A percentile compares a stretch with the other conserved stretches of the same genome.
Conservation (phyloP, 495 filamentous ascomycete species). For the Collariella sp. region DNA sequence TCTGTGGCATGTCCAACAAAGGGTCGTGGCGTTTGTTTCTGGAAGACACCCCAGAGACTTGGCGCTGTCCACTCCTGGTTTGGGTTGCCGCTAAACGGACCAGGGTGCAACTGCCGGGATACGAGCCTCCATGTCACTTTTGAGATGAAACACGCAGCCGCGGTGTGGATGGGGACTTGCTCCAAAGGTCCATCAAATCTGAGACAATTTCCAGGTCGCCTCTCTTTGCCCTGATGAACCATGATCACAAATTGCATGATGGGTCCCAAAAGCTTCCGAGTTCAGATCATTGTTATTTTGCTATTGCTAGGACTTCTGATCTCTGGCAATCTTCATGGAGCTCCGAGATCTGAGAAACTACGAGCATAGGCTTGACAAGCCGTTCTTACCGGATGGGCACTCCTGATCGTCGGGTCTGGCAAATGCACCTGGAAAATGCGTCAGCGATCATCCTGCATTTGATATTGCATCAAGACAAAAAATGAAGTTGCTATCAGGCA, state of each 20-base stretch:
- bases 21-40: slow-evolving; percentile 23
- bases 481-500: slow-evolving; percentile 27
- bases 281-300: not conserved
- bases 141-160: not conserved
- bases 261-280: not conserved
- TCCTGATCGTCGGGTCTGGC: not conserved
- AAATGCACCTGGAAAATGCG: not conserved
- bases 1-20: not conserved
- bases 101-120: not conserved
- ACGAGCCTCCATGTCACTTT: slow-evolving; percentile 4
- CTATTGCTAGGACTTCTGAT: too few relatives aligned
- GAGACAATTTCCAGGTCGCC: not conserved
- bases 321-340: not conserved
- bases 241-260: not conserved
- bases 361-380: not conserved
- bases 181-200: not conserved
- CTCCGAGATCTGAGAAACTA: not conserved
- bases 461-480: not conserved
- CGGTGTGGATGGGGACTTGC: not conserved
- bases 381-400: not conserved
- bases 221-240: not conserved
- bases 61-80: slow-evolving; percentile 12
- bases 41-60: slow-evolving; percentile 9
- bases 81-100: not conserved
- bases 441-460: slow-evolving; percentile 3